Evolutionary conservation across 176 grass and related monocot genomes (phyloP).

Genomic region (Aegilops sharonensis): DNA sequence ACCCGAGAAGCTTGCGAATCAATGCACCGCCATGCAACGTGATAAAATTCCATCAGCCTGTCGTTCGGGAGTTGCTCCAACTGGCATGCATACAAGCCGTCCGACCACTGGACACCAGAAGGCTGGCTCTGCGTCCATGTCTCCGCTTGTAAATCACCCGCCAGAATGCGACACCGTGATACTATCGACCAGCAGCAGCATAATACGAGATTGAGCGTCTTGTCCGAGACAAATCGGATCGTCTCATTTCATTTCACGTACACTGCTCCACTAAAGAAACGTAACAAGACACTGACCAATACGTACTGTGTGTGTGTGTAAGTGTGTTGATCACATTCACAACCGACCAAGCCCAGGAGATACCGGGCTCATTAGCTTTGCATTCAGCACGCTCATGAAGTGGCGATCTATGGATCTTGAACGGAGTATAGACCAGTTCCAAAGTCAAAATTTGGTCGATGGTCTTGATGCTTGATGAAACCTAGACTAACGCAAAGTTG

Average conservation of each 20-base stretch:
- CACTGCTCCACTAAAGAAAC: constrained; percentile 16
- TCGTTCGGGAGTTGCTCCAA: not conserved
- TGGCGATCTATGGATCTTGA: too few relatives aligned
- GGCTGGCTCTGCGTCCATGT: not conserved
- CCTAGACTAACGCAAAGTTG: too few relatives aligned
- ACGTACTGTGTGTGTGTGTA: not conserved
- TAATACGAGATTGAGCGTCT: not conserved
- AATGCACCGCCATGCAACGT: not conserved
- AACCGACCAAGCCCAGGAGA: constrained; percentile 38
- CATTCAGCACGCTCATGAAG: too few relatives aligned
- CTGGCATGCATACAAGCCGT: not conserved
- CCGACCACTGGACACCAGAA: not conserved
- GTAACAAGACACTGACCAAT: not conserved
- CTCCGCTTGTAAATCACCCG: too few relatives aligned
- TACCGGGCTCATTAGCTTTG: not conserved
- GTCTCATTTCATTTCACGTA: not conserved
- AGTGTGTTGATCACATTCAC: constrained; percentile 10
- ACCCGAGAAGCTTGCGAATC: not conserved
- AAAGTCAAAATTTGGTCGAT: too few relatives aligned
- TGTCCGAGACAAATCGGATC: not conserved
- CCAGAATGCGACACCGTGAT: too few relatives aligned
- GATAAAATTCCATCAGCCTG: not conserved
- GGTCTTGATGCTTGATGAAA: too few relatives aligned
- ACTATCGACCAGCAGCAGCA: too few relatives aligned
- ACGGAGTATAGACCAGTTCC: too few relatives aligned